Evolutionary conservation across 257 asterid genomes (phyloP).

Genomic region (Paulownia fortunei): DNA sequence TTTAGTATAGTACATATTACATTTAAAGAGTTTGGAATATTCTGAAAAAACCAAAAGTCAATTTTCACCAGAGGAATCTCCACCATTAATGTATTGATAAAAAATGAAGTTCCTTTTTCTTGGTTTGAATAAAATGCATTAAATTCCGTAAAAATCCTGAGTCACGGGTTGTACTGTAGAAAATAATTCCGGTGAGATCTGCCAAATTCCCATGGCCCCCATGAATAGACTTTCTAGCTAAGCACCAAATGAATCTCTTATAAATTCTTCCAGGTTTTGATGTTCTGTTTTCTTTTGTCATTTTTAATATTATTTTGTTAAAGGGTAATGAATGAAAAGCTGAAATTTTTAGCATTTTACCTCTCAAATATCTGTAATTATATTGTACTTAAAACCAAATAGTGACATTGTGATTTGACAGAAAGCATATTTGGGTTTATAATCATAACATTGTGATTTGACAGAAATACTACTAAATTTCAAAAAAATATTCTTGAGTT

Average conservation of each 20-base stretch:
- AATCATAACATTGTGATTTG: no score
- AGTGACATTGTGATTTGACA: no score
- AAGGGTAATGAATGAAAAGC: no score
- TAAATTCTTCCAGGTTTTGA: neutral
- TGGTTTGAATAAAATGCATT: neutral
- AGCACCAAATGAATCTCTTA: neutral
- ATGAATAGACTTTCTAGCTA: neutral
- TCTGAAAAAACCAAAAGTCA: neutral
- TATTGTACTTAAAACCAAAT: no score
- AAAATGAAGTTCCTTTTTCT: neutral
- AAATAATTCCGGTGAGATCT: neutral
- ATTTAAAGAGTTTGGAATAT: neutral
- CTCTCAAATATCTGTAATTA: no score
- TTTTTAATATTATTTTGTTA: no score
- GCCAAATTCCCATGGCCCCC: neutral
- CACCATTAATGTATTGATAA: neutral
- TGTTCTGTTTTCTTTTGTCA: neutral
- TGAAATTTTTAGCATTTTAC: no score
- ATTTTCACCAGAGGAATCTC: neutral
- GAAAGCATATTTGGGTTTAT: no score
- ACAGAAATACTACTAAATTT: no score
- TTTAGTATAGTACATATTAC: no score
- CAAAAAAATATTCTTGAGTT: no score
- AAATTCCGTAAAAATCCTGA: neutral
- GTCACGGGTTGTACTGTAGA: conserved; percentile 16